These are phyloP conservation scores for Starmera amethionina DNA, from an alignment of 805 yeast genomes.

Conservation along the genomic window DNA sequence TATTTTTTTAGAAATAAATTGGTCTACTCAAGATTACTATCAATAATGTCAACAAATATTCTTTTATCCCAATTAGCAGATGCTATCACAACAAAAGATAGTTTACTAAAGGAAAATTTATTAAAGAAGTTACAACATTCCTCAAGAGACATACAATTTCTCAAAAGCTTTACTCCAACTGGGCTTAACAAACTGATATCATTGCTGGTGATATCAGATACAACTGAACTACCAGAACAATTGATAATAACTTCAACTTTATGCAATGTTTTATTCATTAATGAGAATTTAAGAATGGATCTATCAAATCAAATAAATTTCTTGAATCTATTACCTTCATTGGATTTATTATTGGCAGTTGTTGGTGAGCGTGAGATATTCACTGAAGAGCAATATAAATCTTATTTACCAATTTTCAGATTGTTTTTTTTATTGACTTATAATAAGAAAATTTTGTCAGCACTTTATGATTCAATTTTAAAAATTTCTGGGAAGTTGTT, in stretches of 20 bases:
- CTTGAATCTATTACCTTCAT: slow-evolving; percentile 4
- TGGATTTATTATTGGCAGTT: slow-evolving; percentile 9
- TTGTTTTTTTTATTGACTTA: slow-evolving; percentile 14
- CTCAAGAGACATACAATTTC: not conserved
- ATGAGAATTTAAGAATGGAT: slow-evolving; percentile 8
- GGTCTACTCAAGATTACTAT: too few species aligned
- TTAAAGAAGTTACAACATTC: too few species aligned
- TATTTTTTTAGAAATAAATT: too few species aligned
- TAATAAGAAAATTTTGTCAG: slow-evolving; percentile 5
- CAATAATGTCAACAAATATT: too few species aligned
- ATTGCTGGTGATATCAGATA: not conserved
- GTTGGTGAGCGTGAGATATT: slow-evolving; percentile 17
- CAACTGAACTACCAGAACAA: slow-evolving; percentile 5
- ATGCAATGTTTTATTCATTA: slow-evolving; percentile 13
- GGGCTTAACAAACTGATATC: not conserved
- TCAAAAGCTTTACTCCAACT: not conserved
- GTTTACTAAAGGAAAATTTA: too few species aligned
- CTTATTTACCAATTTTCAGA: slow-evolving; percentile 18
- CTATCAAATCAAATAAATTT: not conserved
- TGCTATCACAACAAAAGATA: too few species aligned
- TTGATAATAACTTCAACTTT: slow-evolving; percentile 13
- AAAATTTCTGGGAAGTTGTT: slow-evolving; percentile 15
- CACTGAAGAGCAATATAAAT: slow-evolving; percentile 15
- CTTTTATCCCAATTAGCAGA: too few species aligned
- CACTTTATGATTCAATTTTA: slow-evolving; percentile 7